A percentile compares a stretch with the other conserved stretches of the same genome.
Evolutionary conservation across 208 protist genomes (phyloP).

Genomic region (Naegleria gruberi): DNA sequence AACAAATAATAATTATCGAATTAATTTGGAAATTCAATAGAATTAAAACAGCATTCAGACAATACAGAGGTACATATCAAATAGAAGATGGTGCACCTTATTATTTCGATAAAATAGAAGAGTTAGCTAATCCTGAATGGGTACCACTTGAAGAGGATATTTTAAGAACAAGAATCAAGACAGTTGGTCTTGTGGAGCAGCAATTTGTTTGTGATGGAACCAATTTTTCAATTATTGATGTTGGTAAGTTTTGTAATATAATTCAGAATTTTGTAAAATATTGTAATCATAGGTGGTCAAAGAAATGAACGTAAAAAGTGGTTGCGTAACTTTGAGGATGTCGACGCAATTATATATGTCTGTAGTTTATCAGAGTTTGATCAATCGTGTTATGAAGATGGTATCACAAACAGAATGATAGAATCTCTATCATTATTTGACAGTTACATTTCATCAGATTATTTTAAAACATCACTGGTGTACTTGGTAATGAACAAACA

Average conservation of each 20-base stretch:
- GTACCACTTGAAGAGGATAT: conserved; percentile 30
- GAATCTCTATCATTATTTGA: conserved; percentile 66
- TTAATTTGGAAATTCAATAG: background rate
- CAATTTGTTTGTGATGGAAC: background rate
- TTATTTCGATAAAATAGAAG: conserved; percentile 8
- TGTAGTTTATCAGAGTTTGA: conserved; percentile 58
- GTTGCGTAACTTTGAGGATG: background rate
- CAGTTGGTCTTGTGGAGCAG: conserved; percentile 19
- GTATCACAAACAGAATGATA: conserved; percentile 56
- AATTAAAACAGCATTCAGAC: background rate
- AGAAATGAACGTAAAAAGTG: conserved; percentile 15
- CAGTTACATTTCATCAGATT: conserved; percentile 59
- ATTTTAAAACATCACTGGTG: conserved; percentile 52
- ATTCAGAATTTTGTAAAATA: no score
- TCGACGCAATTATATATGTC: conserved; percentile 38
- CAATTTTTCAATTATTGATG: background rate
- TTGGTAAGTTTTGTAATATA: no score
- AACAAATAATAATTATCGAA: background rate
- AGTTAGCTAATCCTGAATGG: conserved; percentile 12
- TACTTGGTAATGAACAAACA: conserved; percentile 73
- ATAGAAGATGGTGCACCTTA: conserved; percentile 45
- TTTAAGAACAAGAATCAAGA: conserved; percentile 11
- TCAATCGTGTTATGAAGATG: conserved; percentile 55
- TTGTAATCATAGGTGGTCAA: no score
- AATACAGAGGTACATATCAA: conserved; percentile 40